Evolutionary conservation across 1,284 basidiomycete species (phyloP).

Genomic region (Melampsora allii-populina): DNA sequence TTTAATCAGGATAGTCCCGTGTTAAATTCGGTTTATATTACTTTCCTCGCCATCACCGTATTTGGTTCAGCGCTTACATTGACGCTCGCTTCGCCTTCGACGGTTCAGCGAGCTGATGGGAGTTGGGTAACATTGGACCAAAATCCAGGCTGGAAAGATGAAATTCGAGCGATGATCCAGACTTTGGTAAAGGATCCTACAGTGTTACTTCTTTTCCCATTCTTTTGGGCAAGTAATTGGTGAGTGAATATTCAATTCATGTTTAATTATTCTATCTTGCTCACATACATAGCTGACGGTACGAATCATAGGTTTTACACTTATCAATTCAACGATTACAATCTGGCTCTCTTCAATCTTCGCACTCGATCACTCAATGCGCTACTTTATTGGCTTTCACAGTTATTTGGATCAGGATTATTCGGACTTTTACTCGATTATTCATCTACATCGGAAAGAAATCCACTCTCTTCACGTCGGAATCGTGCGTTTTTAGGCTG

Average conservation of each 20-base stretch:
- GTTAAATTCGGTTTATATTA: conserved; percentile 46
- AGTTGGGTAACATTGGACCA: conserved; percentile 46
- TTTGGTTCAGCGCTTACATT: conserved; percentile 37
- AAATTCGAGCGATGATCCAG: conserved; percentile 46
- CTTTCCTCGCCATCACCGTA: conserved; percentile 46
- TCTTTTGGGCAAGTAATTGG: conserved; percentile 49
- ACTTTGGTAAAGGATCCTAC: conserved; percentile 46
- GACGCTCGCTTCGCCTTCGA: conserved; percentile 28
- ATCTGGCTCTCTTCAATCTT: conserved; percentile 52
- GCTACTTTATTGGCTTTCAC: conserved; percentile 54
- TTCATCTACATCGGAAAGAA: conserved; percentile 46
- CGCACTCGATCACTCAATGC: conserved; percentile 53
- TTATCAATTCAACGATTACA: conserved; percentile 46
- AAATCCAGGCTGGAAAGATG: conserved; percentile 49
- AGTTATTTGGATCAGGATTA: conserved; percentile 49
- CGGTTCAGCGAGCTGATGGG: conserved; percentile 48
- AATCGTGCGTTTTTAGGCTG: conserved; percentile 49
- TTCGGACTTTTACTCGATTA: conserved; percentile 47
- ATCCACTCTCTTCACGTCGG: conserved; percentile 45
- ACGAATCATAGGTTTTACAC: conserved; percentile 34
- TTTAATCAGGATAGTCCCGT: conserved; percentile 29
- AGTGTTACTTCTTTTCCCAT: conserved; percentile 48
- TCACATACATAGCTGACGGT: too few relatives aligned
- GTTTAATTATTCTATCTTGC: too few relatives aligned
- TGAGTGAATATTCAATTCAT: neutral